phyloP scores from a whole-genome alignment of 495 filamentous ascomycete genomes.

The Hypoxylon cercidicola region DNA sequence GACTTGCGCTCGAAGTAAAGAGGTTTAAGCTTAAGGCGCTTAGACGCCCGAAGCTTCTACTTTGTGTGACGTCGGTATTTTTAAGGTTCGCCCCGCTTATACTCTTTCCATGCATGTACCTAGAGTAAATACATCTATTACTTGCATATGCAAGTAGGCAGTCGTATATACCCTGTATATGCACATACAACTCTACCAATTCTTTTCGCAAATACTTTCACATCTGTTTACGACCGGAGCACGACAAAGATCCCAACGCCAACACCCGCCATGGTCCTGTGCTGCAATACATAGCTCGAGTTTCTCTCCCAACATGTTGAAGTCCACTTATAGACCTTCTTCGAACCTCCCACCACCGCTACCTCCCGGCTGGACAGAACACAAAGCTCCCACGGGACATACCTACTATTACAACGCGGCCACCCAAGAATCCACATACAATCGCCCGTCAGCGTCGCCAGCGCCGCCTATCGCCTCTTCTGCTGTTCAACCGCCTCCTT shows the following conservation, averaged over 20 bases:
- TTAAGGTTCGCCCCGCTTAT: background rate
- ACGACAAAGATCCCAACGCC: background rate
- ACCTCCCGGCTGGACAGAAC: constrained; percentile 88
- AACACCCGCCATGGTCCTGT: background rate
- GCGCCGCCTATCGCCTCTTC: constrained; percentile 43
- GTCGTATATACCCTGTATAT: too few relatives aligned
- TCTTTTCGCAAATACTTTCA: background rate
- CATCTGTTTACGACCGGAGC: background rate
- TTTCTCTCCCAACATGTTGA: constrained; percentile 60
- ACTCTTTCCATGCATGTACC: too few relatives aligned
- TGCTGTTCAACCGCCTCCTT: constrained; percentile 20
- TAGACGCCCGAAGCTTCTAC: too few relatives aligned
- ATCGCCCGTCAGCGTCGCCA: constrained; percentile 63
- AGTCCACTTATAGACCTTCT: constrained; percentile 69
- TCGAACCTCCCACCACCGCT: constrained; percentile 64
- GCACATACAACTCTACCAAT: too few relatives aligned
- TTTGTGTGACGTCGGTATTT: background rate
- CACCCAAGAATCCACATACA: constrained; percentile 90
- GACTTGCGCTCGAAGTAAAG: background rate
- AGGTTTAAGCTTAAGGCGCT: too few relatives aligned
- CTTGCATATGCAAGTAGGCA: too few relatives aligned
- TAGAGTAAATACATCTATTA: too few relatives aligned
- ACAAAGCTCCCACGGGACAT: constrained; percentile 90
- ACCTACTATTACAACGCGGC: constrained; percentile 88
- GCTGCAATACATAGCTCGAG: background rate